phyloP scores from a whole-genome alignment of 768 basidiomycete genomes.

The Ramaria sp. region DNA sequence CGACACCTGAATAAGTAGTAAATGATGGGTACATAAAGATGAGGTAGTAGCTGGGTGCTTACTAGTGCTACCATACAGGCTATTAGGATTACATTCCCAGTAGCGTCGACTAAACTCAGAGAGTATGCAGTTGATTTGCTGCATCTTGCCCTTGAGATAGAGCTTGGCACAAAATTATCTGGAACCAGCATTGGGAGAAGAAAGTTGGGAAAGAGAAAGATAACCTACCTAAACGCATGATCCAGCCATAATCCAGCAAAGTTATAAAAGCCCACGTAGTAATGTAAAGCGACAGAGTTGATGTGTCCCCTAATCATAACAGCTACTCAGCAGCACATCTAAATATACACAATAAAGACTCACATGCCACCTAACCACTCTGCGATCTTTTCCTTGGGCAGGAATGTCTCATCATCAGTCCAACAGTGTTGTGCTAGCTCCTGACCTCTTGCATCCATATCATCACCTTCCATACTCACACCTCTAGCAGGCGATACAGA shows the following conservation, averaged over 20 bases:
- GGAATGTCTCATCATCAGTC: constrained; percentile 76
- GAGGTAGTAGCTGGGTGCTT: constrained; percentile 21
- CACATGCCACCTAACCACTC: constrained; percentile 92
- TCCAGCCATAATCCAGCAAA: constrained; percentile 77
- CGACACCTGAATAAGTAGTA: constrained; percentile 49
- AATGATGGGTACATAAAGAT: constrained; percentile 8
- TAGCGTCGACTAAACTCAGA: constrained; percentile 86
- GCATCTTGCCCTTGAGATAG: constrained; percentile 90
- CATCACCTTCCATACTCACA: constrained; percentile 36
- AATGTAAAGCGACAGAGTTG: constrained; percentile 62
- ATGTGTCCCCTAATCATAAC: constrained; percentile 46
- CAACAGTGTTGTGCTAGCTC: constrained; percentile 72
- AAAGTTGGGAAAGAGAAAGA: neutral
- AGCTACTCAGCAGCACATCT: neutral
- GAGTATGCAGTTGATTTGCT: constrained; percentile 94
- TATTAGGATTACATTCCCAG: constrained; percentile 80
- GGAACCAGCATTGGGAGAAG: neutral
- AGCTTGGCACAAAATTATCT: constrained; percentile 87
- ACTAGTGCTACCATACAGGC: constrained; percentile 81
- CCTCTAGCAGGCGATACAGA: constrained; percentile 29
- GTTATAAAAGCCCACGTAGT: constrained; percentile 87
- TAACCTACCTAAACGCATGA: constrained; percentile 69
- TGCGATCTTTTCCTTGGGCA: constrained; percentile 85
- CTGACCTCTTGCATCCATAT: constrained; percentile 54
- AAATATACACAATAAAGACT: constrained; percentile 27